phyloP scores from a whole-genome alignment of 352 stramenopile species.

The Globisporangium apiculatum region DNA sequence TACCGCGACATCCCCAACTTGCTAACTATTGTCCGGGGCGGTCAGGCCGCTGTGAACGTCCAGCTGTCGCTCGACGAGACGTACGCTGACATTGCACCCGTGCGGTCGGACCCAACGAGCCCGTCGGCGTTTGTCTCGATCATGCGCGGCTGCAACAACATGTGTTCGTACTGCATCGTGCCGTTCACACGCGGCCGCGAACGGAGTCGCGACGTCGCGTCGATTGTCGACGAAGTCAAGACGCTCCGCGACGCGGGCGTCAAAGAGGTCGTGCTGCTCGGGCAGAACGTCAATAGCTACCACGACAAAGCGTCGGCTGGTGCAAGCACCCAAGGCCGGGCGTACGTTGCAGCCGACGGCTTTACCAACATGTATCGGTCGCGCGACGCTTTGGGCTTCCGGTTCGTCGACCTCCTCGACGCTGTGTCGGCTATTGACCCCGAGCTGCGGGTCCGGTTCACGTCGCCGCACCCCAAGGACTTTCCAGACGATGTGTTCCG shows the following conservation, averaged over 20 bases:
- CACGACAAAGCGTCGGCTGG: conserved; percentile 90
- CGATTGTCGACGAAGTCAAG: conserved; percentile 94
- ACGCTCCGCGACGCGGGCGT: conserved; percentile 86
- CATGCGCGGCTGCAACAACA: conserved; percentile 99
- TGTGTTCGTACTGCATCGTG: conserved; percentile 99
- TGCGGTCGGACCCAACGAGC: conserved; percentile 77
- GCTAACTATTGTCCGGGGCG: conserved; percentile 79
- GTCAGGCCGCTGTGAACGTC: conserved; percentile 88
- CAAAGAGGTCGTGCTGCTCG: conserved; percentile 98
- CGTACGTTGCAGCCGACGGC: conserved; percentile 84
- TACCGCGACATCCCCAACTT: conserved; percentile 97
- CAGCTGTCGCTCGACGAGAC: conserved; percentile 97
- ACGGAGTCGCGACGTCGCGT: conserved; percentile 85
- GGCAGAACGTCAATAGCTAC: conserved; percentile 99
- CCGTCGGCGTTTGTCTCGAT: conserved; percentile 97
- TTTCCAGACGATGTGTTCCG: conserved; percentile 94
- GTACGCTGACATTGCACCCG: conserved; percentile 96
- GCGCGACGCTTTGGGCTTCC: conserved; percentile 85
- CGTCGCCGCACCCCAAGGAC: conserved; percentile 98
- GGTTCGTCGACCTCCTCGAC: conserved; percentile 97
- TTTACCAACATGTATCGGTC: conserved; percentile 95
- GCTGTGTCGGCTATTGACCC: conserved; percentile 89
- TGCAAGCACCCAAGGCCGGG: conserved; percentile 51
- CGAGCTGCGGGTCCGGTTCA: conserved; percentile 98
- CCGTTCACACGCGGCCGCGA: conserved; percentile 98